Base-by-base conservation (phyloP, 2,329 filamentous ascomycete genomes). In the Beauveria brongniartii region DNA sequence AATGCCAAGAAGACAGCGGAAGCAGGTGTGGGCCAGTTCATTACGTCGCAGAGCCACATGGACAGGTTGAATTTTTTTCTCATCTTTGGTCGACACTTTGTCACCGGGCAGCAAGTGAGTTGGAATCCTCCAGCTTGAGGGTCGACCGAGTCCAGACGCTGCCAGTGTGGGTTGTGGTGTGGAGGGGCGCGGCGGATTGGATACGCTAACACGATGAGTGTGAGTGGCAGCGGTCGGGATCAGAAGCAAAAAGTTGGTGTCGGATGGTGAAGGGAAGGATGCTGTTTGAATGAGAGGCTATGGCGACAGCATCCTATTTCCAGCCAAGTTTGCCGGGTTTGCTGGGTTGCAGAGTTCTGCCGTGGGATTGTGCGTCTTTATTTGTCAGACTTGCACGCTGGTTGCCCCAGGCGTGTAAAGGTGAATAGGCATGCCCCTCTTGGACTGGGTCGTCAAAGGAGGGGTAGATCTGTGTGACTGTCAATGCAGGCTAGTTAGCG, bases 91-190 rank as follows among this genome's bases (percentile, higher is more conserved):
- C 22, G 44, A 41, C 18, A 22, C n/a, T 46, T 14, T 47, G 20
- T 24, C 43, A n/a, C 22, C 12, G 20, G 22, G 43, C 43, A 46
- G 53, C 8, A 26, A 16, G 34, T 18, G 34, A 47, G 22, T 44
- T n/a, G 9, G 14, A 26, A 41, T n/a, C 30, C 34, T 34, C 41
- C 53, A 43, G 41, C 46, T 51, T 43, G 30, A 20, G 46, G 24
- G 22, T 26, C 30, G 56, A 59, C 56, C 22, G 56, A 59, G 56
- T 52, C 56, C 56, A 59, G 56, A 59, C 34, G 26, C 46, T 51
- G 37, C 43, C 43, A 51, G 22, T 59, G 46, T 52, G 56, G 46
- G 30, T 47, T 44, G 24, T 51, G 48, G 56, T 59, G 56, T 54
- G 47, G 56, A 51, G 56, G 46, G 55, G 43, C 20, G 34, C 2